These are phyloP conservation scores for Canavalia ensiformis DNA, from an alignment of 306 rosid genomes.

Conservation along the genomic window DNA sequence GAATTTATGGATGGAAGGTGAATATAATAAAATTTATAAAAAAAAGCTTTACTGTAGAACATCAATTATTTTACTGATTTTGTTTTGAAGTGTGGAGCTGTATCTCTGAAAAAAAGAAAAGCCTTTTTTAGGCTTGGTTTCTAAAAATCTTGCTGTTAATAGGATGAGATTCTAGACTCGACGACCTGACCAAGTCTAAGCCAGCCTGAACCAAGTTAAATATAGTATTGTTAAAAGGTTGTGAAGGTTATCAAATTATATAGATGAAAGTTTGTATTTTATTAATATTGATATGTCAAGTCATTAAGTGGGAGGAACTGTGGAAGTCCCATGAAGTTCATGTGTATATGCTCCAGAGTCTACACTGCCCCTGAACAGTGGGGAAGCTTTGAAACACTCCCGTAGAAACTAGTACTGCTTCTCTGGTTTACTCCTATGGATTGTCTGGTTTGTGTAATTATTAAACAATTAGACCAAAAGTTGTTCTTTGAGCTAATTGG, in stretches of 20 bases:
- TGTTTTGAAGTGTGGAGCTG: not conserved
- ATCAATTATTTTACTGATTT: not conserved
- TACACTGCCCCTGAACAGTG: not conserved
- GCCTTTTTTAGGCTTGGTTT: too few relatives aligned
- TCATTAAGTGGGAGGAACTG: conserved; percentile 4
- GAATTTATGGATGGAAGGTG: conserved; percentile 80
- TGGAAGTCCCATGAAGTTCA: not conserved
- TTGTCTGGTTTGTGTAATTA: not conserved
- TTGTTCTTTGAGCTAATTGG: not conserved
- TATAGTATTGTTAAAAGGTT: not conserved
- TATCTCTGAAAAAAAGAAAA: not conserved
- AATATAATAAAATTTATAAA: conserved; percentile 23
- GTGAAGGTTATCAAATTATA: not conserved
- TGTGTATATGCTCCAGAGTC: not conserved
- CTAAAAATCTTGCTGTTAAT: not conserved
- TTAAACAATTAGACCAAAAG: conserved; percentile 13
- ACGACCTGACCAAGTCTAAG: not conserved
- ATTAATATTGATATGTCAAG: not conserved
- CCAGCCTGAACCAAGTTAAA: not conserved
- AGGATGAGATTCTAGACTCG: not conserved
- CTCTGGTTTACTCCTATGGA: conserved; percentile 8
- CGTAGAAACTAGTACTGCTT: not conserved
- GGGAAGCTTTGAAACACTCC: conserved; percentile 16
- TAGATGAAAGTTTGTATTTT: not conserved
- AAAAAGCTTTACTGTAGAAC: not conserved